phyloP scores from a whole-genome alignment of 1,284 basidiomycete genomes.

The Tremellales sp. region DNA sequence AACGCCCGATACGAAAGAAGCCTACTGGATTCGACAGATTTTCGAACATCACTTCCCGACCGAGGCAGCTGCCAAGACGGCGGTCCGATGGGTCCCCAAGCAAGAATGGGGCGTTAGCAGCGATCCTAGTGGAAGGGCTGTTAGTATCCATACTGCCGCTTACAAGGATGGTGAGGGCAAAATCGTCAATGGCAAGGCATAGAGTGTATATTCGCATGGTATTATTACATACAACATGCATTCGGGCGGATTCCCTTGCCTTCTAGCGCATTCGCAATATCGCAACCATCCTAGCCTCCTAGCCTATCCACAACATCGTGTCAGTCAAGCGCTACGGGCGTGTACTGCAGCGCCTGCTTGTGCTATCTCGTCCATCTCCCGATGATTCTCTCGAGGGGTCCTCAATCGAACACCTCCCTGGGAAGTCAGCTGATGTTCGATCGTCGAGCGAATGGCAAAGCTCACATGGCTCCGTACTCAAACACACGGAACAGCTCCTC shows the following conservation, averaged over 20 bases:
- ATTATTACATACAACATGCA: neutral
- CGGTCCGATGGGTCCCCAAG: conserved; percentile 88
- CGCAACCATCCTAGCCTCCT: no score
- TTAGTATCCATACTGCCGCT: conserved; percentile 92
- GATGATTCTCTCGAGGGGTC: neutral
- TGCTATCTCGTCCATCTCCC: neutral
- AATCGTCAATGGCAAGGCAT: neutral
- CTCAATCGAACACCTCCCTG: conserved; percentile 8
- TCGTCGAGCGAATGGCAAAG: neutral
- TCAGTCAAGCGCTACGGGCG: no score
- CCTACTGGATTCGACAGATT: conserved; percentile 88
- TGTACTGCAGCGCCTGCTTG: no score
- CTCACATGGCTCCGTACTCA: conserved; percentile 46
- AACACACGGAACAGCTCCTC: conserved; percentile 42
- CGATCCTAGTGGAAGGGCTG: conserved; percentile 92
- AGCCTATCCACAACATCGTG: no score
- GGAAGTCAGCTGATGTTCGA: neutral
- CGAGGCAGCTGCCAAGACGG: conserved; percentile 83
- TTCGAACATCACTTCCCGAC: conserved; percentile 87
- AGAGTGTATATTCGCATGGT: neutral
- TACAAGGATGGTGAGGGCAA: conserved; percentile 51
- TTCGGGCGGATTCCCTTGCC: no score
- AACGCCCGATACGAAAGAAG: conserved; percentile 96
- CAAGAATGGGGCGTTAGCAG: conserved; percentile 94
- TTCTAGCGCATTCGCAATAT: no score